phyloP scores from a whole-genome alignment of 2,329 filamentous ascomycete species.

The Hymenoscyphus infarciens region DNA sequence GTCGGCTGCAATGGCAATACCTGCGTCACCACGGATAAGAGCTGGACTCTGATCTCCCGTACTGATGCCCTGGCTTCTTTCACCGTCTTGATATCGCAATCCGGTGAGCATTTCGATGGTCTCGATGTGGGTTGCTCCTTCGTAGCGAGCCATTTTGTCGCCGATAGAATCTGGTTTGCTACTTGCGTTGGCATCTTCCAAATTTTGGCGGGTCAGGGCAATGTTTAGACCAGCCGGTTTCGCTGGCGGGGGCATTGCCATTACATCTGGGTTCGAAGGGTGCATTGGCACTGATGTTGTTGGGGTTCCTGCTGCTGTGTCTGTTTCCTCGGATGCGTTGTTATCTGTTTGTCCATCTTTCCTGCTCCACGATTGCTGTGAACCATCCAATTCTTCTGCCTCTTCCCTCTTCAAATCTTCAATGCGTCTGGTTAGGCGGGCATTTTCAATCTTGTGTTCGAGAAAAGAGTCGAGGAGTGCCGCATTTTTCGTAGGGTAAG shows the following conservation, averaged over 20 bases:
- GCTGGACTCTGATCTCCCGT: conserved; percentile 79
- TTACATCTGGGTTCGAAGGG: conserved; percentile 39
- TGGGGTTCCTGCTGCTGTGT: conserved; percentile 35
- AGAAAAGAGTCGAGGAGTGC: conserved; percentile 85
- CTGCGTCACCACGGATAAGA: conserved; percentile 79
- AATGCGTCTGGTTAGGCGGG: conserved; percentile 78
- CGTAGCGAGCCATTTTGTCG: conserved; percentile 82
- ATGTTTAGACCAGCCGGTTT: conserved; percentile 58
- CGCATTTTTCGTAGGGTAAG: conserved; percentile 85
- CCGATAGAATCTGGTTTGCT: conserved; percentile 70
- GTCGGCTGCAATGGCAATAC: conserved; percentile 79
- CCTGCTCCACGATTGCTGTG: conserved; percentile 57
- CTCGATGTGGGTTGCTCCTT: conserved; percentile 72
- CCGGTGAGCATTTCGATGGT: conserved; percentile 93
- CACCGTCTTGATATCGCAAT: conserved; percentile 80
- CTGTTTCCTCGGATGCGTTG: conserved; percentile 39
- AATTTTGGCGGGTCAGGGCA: conserved; percentile 73
- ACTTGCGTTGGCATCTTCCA: conserved; percentile 66
- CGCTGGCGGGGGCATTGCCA: conserved; percentile 64
- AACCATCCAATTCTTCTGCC: conserved; percentile 69
- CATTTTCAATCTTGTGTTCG: conserved; percentile 96
- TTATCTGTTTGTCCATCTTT: conserved; percentile 54
- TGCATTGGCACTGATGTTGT: conserved; percentile 33
- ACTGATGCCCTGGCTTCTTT: conserved; percentile 82
- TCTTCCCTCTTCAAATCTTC: conserved; percentile 83